Conservation (phyloP, 345 rosid species). For the Luvunga scandens region DNA sequence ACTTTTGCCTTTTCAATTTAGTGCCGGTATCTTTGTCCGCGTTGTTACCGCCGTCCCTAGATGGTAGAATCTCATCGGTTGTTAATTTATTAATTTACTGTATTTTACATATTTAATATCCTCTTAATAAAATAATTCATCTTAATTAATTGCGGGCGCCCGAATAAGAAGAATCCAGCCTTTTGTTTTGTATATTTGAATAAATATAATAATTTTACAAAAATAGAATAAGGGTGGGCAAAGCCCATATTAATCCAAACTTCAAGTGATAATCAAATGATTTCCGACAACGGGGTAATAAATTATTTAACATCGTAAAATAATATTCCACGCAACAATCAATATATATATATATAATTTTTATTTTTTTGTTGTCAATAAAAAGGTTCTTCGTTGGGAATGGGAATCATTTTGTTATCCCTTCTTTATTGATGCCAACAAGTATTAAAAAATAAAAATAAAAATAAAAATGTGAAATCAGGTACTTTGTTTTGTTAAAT, state of each 20-base stretch:
- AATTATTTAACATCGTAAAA: not conserved
- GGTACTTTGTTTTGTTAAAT: not conserved
- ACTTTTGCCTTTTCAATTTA: not conserved
- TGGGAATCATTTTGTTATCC: not conserved
- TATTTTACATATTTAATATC: not conserved
- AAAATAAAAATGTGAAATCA: not conserved
- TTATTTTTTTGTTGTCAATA: no score
- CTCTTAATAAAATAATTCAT: not conserved
- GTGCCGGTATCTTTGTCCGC: not conserved
- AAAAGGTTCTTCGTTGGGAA: not conserved
- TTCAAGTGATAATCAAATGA: no score
- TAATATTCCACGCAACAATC: not conserved
- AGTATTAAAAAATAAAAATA: not conserved
- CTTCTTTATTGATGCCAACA: not conserved
- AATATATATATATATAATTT: no score
- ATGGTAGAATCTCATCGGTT: not conserved
- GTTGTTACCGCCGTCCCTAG: not conserved
- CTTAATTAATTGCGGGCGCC: not conserved
- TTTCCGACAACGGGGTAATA: not conserved
- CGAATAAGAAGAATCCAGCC: not conserved
- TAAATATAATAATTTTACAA: no score
- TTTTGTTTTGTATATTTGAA: no score
- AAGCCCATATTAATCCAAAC: no score
- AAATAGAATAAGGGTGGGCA: no score
- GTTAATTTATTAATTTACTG: not conserved